These are phyloP conservation scores for Ascocoryne sarcoides DNA, from an alignment of 2,329 filamentous ascomycete species.

Conservation along the genomic window DNA sequence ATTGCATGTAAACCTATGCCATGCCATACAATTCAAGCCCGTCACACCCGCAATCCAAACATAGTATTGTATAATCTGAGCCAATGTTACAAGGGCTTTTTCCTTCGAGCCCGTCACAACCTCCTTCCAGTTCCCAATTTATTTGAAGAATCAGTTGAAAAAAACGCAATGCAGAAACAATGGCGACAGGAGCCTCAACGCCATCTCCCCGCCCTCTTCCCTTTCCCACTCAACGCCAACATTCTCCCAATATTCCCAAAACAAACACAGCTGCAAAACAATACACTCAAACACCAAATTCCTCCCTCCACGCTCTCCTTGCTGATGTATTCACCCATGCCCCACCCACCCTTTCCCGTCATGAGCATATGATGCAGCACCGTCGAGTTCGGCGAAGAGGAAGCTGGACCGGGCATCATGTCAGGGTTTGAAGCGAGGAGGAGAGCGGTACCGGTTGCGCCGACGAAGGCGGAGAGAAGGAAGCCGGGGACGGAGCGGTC, in stretches of 20 bases:
- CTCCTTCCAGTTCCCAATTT: too few species aligned
- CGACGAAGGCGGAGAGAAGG: slow-evolving; percentile 65
- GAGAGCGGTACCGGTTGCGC: slow-evolving; percentile 62
- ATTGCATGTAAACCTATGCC: too few species aligned
- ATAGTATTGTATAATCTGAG: too few species aligned
- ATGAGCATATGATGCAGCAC: slow-evolving; percentile 9
- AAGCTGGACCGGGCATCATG: slow-evolving; percentile 61
- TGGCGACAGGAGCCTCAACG: too few species aligned
- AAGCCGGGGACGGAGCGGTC: slow-evolving; percentile 84
- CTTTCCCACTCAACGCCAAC: slow-evolving; percentile 39
- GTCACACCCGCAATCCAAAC: too few species aligned
- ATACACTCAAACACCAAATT: slow-evolving; percentile 85
- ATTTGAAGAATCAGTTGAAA: too few species aligned
- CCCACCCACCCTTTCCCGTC: slow-evolving; percentile 22
- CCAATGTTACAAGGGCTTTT: too few species aligned
- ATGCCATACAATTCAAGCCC: too few species aligned
- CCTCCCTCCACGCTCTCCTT: slow-evolving; percentile 61
- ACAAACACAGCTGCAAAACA: slow-evolving; percentile 92
- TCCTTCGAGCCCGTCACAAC: too few species aligned
- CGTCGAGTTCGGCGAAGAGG: slow-evolving; percentile 9
- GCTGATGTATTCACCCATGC: slow-evolving; percentile 48
- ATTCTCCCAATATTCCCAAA: slow-evolving; percentile 92
- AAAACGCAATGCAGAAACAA: too few species aligned
- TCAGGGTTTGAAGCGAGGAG: slow-evolving; percentile 69
- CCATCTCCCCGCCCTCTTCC: background rate